phyloP scores from a whole-genome alignment of 352 stramenopile species.

The Globisporangium uncinulatum region DNA sequence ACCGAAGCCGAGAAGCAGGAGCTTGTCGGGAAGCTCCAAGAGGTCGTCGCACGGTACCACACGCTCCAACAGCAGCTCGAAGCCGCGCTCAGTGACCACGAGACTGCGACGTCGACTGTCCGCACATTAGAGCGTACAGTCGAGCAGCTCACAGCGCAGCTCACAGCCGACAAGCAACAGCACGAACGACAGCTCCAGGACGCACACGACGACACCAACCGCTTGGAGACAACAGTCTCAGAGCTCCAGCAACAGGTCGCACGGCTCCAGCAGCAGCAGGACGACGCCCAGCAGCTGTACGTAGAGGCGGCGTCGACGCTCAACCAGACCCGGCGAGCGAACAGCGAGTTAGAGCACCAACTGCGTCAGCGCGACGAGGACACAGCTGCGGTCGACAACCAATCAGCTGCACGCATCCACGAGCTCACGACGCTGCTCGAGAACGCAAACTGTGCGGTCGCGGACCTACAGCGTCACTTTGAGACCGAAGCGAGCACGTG shows the following conservation, averaged over 20 bases:
- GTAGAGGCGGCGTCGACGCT: conserved; percentile 52
- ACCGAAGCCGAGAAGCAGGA: conserved; percentile 48
- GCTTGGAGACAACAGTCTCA: conserved; percentile 25
- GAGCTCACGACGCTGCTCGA: conserved; percentile 9
- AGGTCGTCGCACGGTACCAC: conserved; percentile 46
- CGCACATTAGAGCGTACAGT: conserved; percentile 21
- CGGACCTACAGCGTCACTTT: conserved; percentile 11
- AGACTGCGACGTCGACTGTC: conserved; percentile 7
- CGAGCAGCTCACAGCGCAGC: conserved; percentile 16
- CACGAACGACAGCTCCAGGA: conserved; percentile 28
- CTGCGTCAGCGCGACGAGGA: conserved; percentile 1
- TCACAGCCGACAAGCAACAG: conserved; percentile 44
- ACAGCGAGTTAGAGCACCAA: conserved; percentile 15
- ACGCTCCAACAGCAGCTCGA: conserved; percentile 45
- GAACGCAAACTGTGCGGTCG: conserved; percentile 2
- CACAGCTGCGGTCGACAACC: not conserved
- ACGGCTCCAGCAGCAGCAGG: conserved; percentile 41
- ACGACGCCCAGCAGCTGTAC: conserved; percentile 52
- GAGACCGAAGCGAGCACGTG: conserved; percentile 5
- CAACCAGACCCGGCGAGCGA: conserved; percentile 42
- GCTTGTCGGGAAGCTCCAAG: conserved; percentile 39
- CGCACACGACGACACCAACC: conserved; percentile 16
- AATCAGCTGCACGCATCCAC: conserved; percentile 3
- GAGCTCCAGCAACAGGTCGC: conserved; percentile 42
- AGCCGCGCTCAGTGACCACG: conserved; percentile 41